Conservation (phyloP, 371 early-diverging fungal species). For the Fennellomyces sp. region DNA sequence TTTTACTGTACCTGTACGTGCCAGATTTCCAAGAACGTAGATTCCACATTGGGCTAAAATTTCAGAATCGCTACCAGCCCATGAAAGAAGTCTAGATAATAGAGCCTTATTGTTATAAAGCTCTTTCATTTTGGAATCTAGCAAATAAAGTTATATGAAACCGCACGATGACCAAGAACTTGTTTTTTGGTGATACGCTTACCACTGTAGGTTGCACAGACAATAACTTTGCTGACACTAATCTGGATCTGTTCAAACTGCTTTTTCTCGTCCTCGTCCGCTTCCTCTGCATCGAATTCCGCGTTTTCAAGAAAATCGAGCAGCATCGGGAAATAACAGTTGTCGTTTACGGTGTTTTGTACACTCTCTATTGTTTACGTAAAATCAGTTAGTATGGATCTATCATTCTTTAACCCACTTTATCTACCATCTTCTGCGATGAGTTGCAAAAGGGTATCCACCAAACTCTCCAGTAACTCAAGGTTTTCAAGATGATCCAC, state of each 20-base stretch:
- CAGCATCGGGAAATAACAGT: conserved; percentile 33
- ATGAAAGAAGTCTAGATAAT: conserved; percentile 45
- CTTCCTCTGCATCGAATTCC: conserved; percentile 26
- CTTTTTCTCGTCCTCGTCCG: conserved; percentile 55
- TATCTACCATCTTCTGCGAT: conserved; percentile 50
- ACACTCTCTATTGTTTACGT: conserved; percentile 37
- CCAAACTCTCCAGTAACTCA: conserved; percentile 31
- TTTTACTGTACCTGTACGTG: conserved; percentile 61
- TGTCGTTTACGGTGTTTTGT: conserved; percentile 44
- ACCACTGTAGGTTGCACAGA: conserved; percentile 54
- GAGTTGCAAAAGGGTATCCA: conserved; percentile 38
- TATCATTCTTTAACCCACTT: no score
- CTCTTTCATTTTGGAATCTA: conserved; percentile 54
- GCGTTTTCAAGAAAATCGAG: conserved; percentile 51
- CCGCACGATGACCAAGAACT: neutral
- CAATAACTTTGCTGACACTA: conserved; percentile 43
- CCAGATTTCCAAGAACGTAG: conserved; percentile 64
- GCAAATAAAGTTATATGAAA: no score
- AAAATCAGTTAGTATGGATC: conserved; percentile 10
- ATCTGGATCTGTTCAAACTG: conserved; percentile 48
- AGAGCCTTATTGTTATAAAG: conserved; percentile 47
- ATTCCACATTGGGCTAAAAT: conserved; percentile 48
- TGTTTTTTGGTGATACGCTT: neutral
- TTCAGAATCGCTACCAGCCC: conserved; percentile 41
- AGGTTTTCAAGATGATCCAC: conserved; percentile 29